Evolutionary conservation across 805 yeast genomes (phyloP), one percentile per base, ranked within the genome.

Genomic region (Nakazawaea molendinolei): DNA sequence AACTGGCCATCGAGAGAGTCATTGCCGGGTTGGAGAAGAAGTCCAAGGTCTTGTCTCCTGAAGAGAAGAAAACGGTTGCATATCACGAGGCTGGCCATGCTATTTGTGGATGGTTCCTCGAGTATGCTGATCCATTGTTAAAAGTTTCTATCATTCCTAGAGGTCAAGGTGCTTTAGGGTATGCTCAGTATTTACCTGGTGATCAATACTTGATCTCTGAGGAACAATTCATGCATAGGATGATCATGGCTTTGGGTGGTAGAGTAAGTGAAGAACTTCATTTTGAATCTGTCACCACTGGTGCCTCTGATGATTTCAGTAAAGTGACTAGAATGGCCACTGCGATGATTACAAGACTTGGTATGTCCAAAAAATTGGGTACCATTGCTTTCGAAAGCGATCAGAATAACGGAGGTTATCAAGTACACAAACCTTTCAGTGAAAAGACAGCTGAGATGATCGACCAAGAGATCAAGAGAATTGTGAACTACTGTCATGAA

Each of bases 31-130:
- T 92, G 43, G 97, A 90, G 59, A 85, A 85, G 68, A 90, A 86
- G 60, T 74, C 89, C 12, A 80, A 82, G 51, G 73, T 92, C 10
- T 67, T 94, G 42, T 76, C 86, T 3, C 81, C 86, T 1, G 89
- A 82, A 41, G 97, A 94, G 55, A 86, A 87, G 61, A 76, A 69
- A 44, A 77, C 86, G 19, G 96, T 94, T 39, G 98, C 98, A 1
- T 92, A 83, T 52, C 98, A 94, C 56, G 99, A 92, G 60, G 98
- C 99, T 3, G 99, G 98, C 4, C 98, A 94, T 61, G 98, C 99
- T 8, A 76, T 92, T 42, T 89, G 97, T 59, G 98, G 98, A 9
- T 92, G 98, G 99, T 87, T 67, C 53, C 70, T 92, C 51, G 75
- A 84, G 57, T 72, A 73, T 58, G 95, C 97, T 2, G 96, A 90